These are phyloP conservation scores for Jackrogersella minutella DNA, from an alignment of 495 filamentous ascomycete genomes.

Conservation along the genomic window DNA sequence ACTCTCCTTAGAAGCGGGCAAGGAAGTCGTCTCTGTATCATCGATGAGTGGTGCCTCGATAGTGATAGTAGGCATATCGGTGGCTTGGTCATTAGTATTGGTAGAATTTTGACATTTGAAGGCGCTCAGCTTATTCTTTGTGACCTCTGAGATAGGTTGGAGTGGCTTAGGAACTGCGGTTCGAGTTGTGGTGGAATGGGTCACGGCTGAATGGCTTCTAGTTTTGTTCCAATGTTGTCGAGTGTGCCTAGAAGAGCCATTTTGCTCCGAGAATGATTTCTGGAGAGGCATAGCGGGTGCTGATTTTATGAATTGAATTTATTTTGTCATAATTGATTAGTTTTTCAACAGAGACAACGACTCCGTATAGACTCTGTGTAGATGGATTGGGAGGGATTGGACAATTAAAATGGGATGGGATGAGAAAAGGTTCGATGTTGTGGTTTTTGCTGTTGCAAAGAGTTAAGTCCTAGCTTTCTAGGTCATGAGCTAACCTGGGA, in stretches of 20 bases:
- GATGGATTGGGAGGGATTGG: background rate
- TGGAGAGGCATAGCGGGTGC: slow-evolving; percentile 55
- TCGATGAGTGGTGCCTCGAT: slow-evolving; percentile 1
- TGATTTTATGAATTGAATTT: background rate
- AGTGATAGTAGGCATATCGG: background rate
- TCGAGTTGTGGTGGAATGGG: slow-evolving; percentile 23
- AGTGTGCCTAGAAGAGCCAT: slow-evolving; percentile 43
- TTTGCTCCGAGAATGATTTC: slow-evolving; percentile 61
- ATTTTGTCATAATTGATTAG: slow-evolving; percentile 25
- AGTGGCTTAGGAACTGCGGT: slow-evolving; percentile 38
- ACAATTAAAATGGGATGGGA: background rate
- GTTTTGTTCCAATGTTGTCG: slow-evolving; percentile 60
- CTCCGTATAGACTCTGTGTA: background rate
- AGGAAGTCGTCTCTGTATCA: background rate
- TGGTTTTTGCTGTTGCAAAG: background rate
- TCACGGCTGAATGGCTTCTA: slow-evolving; percentile 54
- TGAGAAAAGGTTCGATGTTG: background rate
- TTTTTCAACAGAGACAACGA: background rate
- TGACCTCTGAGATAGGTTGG: slow-evolving; percentile 56
- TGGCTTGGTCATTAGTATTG: slow-evolving; percentile 10
- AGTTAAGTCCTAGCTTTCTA: slow-evolving; percentile 5
- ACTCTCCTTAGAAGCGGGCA: slow-evolving; percentile 46
- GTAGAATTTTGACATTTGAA: slow-evolving; percentile 52
- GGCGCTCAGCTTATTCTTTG: slow-evolving; percentile 59
- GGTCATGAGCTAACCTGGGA: background rate